Base-by-base conservation (phyloP, 106 monocot species). In the Ottelia alismoides region DNA sequence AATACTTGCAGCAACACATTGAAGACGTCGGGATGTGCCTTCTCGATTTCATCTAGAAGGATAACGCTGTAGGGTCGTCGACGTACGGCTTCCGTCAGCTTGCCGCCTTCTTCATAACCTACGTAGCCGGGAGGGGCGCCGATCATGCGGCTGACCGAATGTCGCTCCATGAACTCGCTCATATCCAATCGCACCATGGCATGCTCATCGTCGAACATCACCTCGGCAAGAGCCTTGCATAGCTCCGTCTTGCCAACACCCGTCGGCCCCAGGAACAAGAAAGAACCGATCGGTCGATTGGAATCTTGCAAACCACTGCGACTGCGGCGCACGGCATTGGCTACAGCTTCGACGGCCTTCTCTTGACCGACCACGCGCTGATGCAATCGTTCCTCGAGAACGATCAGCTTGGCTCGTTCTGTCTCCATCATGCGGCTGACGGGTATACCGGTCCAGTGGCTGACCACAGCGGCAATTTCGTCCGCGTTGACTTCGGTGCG, bases 251-350 rank as follows among this genome's bases (percentile, higher is more conserved):
- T n/a, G n/a, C n/a, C n/a, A n/a, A n/a, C n/a, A n/a, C n/a, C n/a
- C n/a, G n/a, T n/a, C n/a, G n/a, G 46, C 19, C 19, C 46, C 46
- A 16, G 20, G 10, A 20, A 47, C 17, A 20, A 47, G 46, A 47
- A 47, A 2, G 46, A 47, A 20, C 46, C 46, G 2, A 47, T 11
- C 2, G 46, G 46, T 1, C 79, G 87, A 44, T 88, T 76, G 0
- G 87, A 82, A 49, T 78, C 47, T 2, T 78, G 78, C 0, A 88
- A 70, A 0, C 87, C n/a, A n/a, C n/a, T n/a, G n/a, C n/a, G n/a
- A n/a, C n/a, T n/a, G n/a, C n/a, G n/a, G n/a, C n/a, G n/a, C 87
- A 88, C 78, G 1, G 85, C 76, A 52, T 86, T 82, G 0, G 87
- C 87, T 14, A 88, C 87, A 0, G 78, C 87, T 21, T 76, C 75